Conservation (phyloP, 1,139 yeast species). For the Lodderomyces theae region DNA sequence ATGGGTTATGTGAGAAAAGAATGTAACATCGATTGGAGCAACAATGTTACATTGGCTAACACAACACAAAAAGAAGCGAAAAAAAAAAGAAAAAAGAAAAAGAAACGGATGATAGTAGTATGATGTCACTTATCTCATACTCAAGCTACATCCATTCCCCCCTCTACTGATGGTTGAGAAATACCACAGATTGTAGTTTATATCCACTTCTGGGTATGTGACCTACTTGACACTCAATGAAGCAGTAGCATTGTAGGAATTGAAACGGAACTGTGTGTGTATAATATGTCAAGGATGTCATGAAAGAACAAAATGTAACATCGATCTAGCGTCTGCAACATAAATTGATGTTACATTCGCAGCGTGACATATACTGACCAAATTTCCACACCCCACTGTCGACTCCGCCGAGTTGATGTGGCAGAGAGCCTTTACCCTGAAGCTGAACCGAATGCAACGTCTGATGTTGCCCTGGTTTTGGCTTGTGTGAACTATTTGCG, state of each 20-base stretch:
- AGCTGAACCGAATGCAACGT: neutral
- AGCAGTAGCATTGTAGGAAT: too few species aligned
- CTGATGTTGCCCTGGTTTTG: neutral
- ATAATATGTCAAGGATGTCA: neutral
- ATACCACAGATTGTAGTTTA: too few species aligned
- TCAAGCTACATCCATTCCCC: too few species aligned
- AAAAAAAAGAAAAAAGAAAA: neutral
- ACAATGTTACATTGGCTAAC: neutral
- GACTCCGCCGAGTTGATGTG: neutral
- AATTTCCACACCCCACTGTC: too few species aligned
- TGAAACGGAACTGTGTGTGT: too few species aligned
- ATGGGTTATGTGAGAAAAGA: neutral
- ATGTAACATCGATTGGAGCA: neutral
- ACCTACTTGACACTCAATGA: too few species aligned
- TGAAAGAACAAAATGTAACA: conserved; percentile 6
- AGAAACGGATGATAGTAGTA: neutral
- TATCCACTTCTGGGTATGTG: too few species aligned
- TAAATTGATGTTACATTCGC: conserved; percentile 8
- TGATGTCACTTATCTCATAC: too few species aligned
- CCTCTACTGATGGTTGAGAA: too few species aligned
- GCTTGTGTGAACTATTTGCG: neutral
- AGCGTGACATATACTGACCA: too few species aligned
- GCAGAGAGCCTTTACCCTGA: too few species aligned
- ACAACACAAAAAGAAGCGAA: neutral
- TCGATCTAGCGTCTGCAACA: conserved; percentile 7